Base-by-base conservation (phyloP, 768 basidiomycete species). In the Suillus ampliporus region DNA sequence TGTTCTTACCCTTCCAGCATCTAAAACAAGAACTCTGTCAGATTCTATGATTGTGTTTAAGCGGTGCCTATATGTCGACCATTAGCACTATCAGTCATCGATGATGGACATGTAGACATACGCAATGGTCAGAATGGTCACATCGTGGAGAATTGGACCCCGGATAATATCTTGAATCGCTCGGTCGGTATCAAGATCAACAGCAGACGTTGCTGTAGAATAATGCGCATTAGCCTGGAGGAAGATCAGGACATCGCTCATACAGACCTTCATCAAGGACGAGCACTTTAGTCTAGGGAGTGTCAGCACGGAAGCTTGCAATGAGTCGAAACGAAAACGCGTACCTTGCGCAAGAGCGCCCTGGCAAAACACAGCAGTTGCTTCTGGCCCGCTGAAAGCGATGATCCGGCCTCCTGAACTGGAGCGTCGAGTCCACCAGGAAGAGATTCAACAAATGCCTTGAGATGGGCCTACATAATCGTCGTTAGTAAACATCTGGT, bases 301-400 rank as follows among this genome's bases (percentile, higher is more conserved):
- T 13, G 11, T 46, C 7, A 1, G 2, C 15, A 11, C n/a, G 31
- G 17, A 23, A 48, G 7, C 31, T 63, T n/a, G 11, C 28, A 9
- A 26, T 21, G 0, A 6, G 19, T n/a, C 7, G 23, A 1, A 15
- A 3, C 7, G 46, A 26, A 54, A 15, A 5, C 5, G 58, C 74
- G 53, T 67, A 87, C 89, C 80, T 92, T 91, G 60, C 90, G 82
- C 61, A 97, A 76, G 44, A 96, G 73, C 1, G 95, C 95, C 57
- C 95, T 78, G 1, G 95, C 91, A 70, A 97, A 95, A 73, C 94
- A 97, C 13, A 98, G 72, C 5, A 98, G 76, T 71, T 97, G 96
- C 43, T 91, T 77, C 73, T 97, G 95, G 6, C 96, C 96, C 31
- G 90, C 79, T 10, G 90, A 92, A 54, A 97, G 79, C 9, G 94